Evolutionary conservation across 345 rosid species (phyloP).

Genomic region (Pseudoturritis turrita): DNA sequence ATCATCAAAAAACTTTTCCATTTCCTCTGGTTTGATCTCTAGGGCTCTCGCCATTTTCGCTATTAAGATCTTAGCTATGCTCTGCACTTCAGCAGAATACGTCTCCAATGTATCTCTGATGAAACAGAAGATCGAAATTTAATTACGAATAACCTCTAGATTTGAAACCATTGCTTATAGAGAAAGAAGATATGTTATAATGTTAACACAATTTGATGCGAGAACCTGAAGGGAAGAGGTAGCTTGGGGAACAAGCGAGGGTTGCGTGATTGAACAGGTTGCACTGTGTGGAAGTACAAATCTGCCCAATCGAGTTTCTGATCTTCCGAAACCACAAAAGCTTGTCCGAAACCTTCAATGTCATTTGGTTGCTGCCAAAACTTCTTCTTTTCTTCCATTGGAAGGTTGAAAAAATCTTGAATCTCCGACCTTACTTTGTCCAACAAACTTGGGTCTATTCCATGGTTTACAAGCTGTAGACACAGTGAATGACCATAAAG

Average conservation of each 20-base stretch:
- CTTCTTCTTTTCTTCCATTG: conserved; percentile 33
- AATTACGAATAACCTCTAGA: background rate
- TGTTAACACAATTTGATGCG: background rate
- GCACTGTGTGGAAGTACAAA: conserved; percentile 1
- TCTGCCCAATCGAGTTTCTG: conserved; percentile 41
- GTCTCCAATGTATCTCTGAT: conserved; percentile 43
- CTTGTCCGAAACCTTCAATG: conserved; percentile 34
- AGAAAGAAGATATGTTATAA: background rate
- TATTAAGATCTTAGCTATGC: conserved; percentile 34
- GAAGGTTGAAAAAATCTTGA: conserved; percentile 34
- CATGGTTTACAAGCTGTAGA: conserved; percentile 35
- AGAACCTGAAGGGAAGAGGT: conserved; percentile 31
- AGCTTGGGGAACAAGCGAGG: conserved; percentile 34
- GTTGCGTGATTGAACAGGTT: conserved; percentile 21
- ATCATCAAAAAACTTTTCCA: conserved; percentile 26
- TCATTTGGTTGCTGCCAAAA: conserved; percentile 24
- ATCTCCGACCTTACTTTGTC: conserved; percentile 28
- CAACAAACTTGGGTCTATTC: conserved; percentile 23
- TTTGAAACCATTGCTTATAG: background rate
- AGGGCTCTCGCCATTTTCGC: conserved; percentile 41
- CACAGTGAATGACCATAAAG: background rate
- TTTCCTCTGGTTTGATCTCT: conserved; percentile 49
- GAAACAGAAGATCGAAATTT: background rate
- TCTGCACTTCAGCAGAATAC: conserved; percentile 37
- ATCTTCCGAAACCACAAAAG: conserved; percentile 31